Conservation (phyloP, 1,284 basidiomycete genomes). For the Pyrrhoderma noxium region DNA sequence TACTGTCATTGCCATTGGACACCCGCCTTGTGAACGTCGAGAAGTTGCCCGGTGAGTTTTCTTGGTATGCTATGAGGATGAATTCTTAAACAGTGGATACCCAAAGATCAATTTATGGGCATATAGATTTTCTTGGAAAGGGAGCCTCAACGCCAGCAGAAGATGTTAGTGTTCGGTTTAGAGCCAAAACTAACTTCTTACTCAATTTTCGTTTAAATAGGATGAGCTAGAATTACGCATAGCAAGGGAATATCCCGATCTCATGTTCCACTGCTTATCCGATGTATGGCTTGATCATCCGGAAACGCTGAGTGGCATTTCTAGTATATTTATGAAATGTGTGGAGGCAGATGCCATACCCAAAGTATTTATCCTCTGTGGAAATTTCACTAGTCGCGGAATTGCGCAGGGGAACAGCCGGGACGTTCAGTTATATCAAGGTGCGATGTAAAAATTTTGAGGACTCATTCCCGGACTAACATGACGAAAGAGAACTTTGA, state of each 20-base stretch:
- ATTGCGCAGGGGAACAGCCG: constrained; percentile 72
- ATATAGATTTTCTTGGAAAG: constrained; percentile 91
- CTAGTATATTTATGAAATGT: constrained; percentile 87
- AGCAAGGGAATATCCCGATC: constrained; percentile 57
- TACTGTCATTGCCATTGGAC: constrained; percentile 89
- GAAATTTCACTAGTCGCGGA: constrained; percentile 86
- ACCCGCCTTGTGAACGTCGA: constrained; percentile 91
- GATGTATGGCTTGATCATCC: constrained; percentile 94
- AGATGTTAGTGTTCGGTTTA: constrained; percentile 53
- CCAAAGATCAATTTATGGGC: constrained; percentile 79
- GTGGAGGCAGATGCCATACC: constrained; percentile 82
- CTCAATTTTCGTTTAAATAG: constrained; percentile 29
- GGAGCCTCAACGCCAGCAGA: constrained; percentile 89
- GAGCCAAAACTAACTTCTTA: constrained; percentile 4
- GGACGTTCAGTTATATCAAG: constrained; percentile 80
- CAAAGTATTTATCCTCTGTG: constrained; percentile 86
- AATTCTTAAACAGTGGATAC: not conserved
- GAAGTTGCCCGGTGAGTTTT: constrained; percentile 64
- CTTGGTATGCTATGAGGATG: not conserved
- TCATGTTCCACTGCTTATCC: constrained; percentile 92
- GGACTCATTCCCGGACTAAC: too few relatives aligned
- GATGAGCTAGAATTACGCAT: constrained; percentile 53
- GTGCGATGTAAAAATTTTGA: constrained; percentile 31
- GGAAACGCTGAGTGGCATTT: constrained; percentile 71
- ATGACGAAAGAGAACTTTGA: constrained; percentile 73